Evolutionary conservation across 495 filamentous ascomycete genomes (phyloP).

Genomic region (Darksidea phi): DNA sequence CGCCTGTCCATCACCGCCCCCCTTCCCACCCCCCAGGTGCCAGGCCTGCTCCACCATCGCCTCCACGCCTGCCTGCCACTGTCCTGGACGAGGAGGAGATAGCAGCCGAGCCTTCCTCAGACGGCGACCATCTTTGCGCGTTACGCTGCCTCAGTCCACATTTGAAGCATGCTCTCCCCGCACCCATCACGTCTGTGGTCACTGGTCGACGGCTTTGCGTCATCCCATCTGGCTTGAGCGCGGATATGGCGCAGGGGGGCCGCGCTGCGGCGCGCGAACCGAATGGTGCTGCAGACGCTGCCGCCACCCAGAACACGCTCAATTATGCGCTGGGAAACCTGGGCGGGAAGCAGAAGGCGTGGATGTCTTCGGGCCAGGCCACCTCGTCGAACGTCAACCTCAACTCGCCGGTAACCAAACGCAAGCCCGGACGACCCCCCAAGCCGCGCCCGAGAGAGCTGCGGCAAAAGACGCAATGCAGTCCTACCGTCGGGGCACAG

Average conservation of each 20-base stretch:
- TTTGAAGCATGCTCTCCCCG: constrained; percentile 26
- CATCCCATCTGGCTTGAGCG: background rate
- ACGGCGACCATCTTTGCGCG: too few relatives aligned
- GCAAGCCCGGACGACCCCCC: constrained; percentile 1
- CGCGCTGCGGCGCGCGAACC: background rate
- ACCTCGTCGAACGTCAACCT: background rate
- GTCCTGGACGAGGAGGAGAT: too few relatives aligned
- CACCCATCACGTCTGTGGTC: constrained; percentile 9
- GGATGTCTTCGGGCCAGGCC: constrained; percentile 17
- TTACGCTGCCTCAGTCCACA: too few relatives aligned
- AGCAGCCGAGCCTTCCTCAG: background rate
- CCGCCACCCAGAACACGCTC: constrained; percentile 15
- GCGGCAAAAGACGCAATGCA: background rate
- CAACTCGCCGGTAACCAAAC: background rate
- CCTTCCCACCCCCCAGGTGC: too few relatives aligned
- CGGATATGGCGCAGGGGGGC: constrained; percentile 2
- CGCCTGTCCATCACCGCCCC: background rate
- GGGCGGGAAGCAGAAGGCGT: constrained; percentile 25
- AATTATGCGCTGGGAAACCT: constrained; percentile 17
- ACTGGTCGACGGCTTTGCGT: constrained; percentile 6
- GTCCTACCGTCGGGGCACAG: background rate
- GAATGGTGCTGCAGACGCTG: background rate
- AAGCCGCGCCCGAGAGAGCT: background rate
- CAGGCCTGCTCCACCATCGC: background rate
- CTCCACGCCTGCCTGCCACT: too few relatives aligned